A percentile compares a stretch with the other conserved stretches of the same genome.
These are phyloP conservation scores for Colletotrichum simmondsii DNA, from an alignment of 2,329 filamentous ascomycete species.

Conservation along the genomic window DNA sequence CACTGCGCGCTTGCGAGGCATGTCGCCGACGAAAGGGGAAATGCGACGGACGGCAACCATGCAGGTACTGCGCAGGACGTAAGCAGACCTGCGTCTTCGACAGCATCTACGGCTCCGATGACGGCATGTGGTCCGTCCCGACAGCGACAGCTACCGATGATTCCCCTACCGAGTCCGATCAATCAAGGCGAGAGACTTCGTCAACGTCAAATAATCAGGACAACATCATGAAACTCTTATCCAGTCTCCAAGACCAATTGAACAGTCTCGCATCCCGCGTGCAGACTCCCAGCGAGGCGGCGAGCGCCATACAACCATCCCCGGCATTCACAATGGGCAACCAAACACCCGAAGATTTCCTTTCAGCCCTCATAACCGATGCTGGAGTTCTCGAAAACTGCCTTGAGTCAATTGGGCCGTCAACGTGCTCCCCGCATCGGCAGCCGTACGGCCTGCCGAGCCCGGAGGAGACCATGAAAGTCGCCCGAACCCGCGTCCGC, in stretches of 20 bases:
- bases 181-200: not conserved
- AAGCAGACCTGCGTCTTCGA: constrained; percentile 33
- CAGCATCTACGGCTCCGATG: constrained; percentile 6
- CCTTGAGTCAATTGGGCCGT: not conserved
- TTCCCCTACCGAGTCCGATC: not conserved
- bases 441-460: not conserved
- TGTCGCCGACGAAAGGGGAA: constrained; percentile 40
- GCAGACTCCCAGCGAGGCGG: not conserved
- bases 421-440: not conserved
- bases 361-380: not conserved
- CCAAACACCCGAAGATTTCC: not conserved
- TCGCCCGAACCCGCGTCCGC: not conserved
- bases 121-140: not conserved
- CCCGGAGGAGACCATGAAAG: not conserved
- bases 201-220: not conserved
- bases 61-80: constrained; percentile 34
- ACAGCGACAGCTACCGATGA: not conserved
- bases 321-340: not conserved
- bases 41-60: constrained; percentile 39
- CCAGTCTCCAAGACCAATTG: not conserved
- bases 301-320: not conserved
- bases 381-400: not conserved
- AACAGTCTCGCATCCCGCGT: not conserved
- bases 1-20: constrained; percentile 38
- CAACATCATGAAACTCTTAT: not conserved